Percentiles rank a stretch among this genome's conserved stretches.
phyloP scores from a whole-genome alignment of 1,139 yeast genomes.

The Meyerozyma elateridarum region DNA sequence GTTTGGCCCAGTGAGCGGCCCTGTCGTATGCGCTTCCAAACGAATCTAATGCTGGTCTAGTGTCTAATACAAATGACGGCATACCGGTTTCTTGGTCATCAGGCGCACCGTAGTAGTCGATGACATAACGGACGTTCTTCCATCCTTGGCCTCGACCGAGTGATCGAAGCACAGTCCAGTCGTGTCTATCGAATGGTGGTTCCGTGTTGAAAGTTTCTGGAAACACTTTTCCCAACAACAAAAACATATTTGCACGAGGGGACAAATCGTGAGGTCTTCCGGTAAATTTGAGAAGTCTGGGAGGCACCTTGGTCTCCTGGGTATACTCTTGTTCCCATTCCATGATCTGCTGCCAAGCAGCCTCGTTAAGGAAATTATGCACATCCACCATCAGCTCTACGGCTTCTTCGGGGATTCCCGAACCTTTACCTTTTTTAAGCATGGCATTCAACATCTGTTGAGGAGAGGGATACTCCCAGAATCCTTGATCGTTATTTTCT shows the following conservation, averaged over 20 bases:
- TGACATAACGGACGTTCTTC: constrained; percentile 75
- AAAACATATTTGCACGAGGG: constrained; percentile 80
- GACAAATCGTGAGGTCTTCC: constrained; percentile 87
- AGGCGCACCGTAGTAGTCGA: constrained; percentile 91
- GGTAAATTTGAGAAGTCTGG: constrained; percentile 79
- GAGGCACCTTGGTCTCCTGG: constrained; percentile 48
- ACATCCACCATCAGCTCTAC: constrained; percentile 97
- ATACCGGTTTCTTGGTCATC: constrained; percentile 83
- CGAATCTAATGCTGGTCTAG: constrained; percentile 88
- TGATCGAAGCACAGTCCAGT: constrained; percentile 89
- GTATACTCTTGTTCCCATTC: constrained; percentile 78
- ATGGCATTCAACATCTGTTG: constrained; percentile 98
- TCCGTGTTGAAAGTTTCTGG: constrained; percentile 71
- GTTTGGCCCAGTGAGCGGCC: constrained; percentile 46
- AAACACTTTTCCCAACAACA: constrained; percentile 60
- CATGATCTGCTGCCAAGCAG: constrained; percentile 94
- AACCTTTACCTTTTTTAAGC: constrained; percentile 87
- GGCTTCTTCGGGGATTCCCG: constrained; percentile 87
- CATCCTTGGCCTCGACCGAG: constrained; percentile 44
- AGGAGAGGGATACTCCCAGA: constrained; percentile 99
- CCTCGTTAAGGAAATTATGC: constrained; percentile 93
- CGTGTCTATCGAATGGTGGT: constrained; percentile 97
- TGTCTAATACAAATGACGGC: constrained; percentile 90
- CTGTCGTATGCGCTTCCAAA: constrained; percentile 63
- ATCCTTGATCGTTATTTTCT: constrained; percentile 53